Evolutionary conservation across 805 yeast species (phyloP).

Genomic region (Metschnikowia colocasiae): DNA sequence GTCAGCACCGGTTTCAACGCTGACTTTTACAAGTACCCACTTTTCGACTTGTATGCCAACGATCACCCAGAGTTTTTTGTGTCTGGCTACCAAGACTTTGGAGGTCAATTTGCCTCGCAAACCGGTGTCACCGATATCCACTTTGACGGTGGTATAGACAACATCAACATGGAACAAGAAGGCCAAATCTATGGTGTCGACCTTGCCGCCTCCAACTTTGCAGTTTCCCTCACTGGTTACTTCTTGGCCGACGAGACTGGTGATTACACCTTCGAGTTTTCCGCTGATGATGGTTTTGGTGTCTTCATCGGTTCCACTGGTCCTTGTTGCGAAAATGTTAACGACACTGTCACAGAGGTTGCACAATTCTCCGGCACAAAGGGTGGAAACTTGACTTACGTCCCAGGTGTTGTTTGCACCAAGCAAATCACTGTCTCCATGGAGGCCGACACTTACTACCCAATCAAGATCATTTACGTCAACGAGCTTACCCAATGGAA

Average conservation of each 20-base stretch:
- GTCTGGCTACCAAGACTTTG: constrained; percentile 1
- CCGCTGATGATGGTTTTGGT: constrained; percentile 4
- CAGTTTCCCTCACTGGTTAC: constrained; percentile 4
- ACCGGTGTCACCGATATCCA: neutral
- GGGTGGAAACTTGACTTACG: neutral
- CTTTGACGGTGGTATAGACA: neutral
- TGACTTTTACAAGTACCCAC: constrained; percentile 4
- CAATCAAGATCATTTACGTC: constrained; percentile 6
- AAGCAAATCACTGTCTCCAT: constrained; percentile 1
- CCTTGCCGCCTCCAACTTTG: neutral
- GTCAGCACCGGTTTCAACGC: constrained; percentile 5
- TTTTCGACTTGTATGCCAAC: neutral
- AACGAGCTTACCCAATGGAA: constrained; percentile 7
- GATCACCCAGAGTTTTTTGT: neutral
- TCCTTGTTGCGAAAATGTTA: constrained; percentile 3
- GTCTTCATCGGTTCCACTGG: constrained; percentile 4
- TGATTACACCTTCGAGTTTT: constrained; percentile 4
- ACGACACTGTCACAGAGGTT: constrained; percentile 3
- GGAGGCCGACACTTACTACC: constrained; percentile 4
- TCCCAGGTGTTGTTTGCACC: neutral
- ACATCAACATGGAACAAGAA: neutral
- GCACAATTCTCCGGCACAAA: constrained; percentile 6
- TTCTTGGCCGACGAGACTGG: constrained; percentile 1
- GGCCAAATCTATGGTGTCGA: constrained; percentile 1
- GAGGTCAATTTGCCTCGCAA: neutral